A percentile compares a stretch with the other conserved stretches of the same genome.
phyloP scores from a whole-genome alignment of 139 green algal species.

The Trebouxia sp. region DNA sequence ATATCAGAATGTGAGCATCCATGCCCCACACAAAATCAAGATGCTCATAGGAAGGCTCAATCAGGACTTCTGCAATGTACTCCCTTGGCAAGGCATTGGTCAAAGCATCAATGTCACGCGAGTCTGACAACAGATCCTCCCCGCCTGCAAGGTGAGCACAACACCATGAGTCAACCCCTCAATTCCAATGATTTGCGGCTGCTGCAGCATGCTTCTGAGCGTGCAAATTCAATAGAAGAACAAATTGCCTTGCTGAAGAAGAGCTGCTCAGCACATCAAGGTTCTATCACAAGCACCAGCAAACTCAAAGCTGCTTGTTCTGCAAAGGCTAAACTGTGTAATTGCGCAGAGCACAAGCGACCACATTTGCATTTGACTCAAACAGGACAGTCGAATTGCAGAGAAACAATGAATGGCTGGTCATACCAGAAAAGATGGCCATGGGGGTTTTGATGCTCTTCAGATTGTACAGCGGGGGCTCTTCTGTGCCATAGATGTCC shows the following conservation, averaged over 20 bases:
- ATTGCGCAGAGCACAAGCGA: too few species aligned
- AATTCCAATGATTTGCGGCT: neutral
- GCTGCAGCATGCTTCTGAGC: neutral
- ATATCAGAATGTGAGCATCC: constrained; percentile 40
- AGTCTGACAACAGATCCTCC: constrained; percentile 52
- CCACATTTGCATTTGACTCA: too few species aligned
- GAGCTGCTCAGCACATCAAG: too few species aligned
- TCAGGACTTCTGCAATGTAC: constrained; percentile 40
- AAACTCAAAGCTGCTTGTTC: too few species aligned
- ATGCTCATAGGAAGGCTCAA: constrained; percentile 58
- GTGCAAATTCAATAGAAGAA: too few species aligned
- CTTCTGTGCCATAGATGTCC: constrained; percentile 44
- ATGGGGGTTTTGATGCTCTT: constrained; percentile 41
- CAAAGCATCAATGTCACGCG: constrained; percentile 51
- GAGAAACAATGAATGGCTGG: too few species aligned
- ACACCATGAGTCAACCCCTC: too few species aligned
- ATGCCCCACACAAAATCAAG: constrained; percentile 62
- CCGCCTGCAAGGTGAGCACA: too few species aligned
- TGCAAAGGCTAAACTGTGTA: too few species aligned
- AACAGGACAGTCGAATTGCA: too few species aligned
- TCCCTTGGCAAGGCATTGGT: constrained; percentile 36
- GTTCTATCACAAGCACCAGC: too few species aligned
- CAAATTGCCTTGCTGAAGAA: too few species aligned
- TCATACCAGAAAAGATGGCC: constrained; percentile 53
- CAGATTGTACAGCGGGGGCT: constrained; percentile 53